Conservation (phyloP, 2,329 filamentous ascomycete genomes). For the Calonectria hawksworthii region DNA sequence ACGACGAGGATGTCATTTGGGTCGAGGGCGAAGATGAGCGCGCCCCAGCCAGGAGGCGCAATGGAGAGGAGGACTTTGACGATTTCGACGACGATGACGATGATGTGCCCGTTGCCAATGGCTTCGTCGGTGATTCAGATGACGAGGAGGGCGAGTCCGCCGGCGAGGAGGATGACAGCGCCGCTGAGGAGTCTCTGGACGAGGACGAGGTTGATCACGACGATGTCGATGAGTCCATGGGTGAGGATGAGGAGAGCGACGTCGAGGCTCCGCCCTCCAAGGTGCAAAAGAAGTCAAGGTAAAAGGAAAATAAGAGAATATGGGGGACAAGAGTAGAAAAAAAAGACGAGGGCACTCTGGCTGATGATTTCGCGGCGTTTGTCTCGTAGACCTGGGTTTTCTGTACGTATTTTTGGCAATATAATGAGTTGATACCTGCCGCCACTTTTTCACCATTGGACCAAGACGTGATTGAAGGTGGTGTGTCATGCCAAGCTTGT, state of each 20-base stretch:
- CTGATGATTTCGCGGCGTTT: slow-evolving; percentile 44
- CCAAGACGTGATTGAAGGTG: not conserved
- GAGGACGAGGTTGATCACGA: slow-evolving; percentile 73
- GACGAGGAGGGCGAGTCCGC: slow-evolving; percentile 67
- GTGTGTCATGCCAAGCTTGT: slow-evolving; percentile 5
- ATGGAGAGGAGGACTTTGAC: slow-evolving; percentile 56
- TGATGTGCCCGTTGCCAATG: slow-evolving; percentile 69
- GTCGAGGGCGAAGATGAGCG: slow-evolving; percentile 87
- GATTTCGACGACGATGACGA: slow-evolving; percentile 67
- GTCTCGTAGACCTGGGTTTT: slow-evolving; percentile 46
- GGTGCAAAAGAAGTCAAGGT: slow-evolving; percentile 51
- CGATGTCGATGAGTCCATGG: slow-evolving; percentile 67
- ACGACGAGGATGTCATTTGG: slow-evolving; percentile 84
- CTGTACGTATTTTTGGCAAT: slow-evolving; percentile 45
- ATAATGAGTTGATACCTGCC: slow-evolving; percentile 47
- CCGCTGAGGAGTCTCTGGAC: slow-evolving; percentile 64
- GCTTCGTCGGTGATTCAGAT: slow-evolving; percentile 70
- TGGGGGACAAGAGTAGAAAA: slow-evolving; percentile 24
- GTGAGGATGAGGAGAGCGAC: slow-evolving; percentile 70
- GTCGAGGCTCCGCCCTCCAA: slow-evolving; percentile 63
- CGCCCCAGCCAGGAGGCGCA: slow-evolving; percentile 52
- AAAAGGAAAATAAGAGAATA: slow-evolving; percentile 18
- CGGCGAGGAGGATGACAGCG: slow-evolving; percentile 59
- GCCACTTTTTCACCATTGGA: not conserved
- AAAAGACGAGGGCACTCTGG: slow-evolving; percentile 24